phyloP scores from a whole-genome alignment of 768 basidiomycete species.

The Trichaptum fuscoviolaceum region DNA sequence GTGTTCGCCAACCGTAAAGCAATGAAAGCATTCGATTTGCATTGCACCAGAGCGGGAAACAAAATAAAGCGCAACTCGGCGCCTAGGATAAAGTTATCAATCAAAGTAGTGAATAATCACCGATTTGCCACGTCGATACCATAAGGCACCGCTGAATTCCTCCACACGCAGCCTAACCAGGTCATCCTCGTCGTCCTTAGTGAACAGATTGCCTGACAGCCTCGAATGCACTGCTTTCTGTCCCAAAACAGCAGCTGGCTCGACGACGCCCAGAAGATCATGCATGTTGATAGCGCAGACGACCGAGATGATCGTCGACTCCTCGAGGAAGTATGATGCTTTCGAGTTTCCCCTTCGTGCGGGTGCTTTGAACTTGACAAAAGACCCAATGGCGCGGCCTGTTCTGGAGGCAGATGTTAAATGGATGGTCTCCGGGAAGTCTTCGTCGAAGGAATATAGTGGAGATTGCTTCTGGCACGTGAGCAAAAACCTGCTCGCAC shows the following conservation, averaged over 20 bases:
- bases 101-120: not conserved
- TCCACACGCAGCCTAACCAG: not conserved
- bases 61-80: too few species aligned
- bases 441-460: not conserved
- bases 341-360: not conserved
- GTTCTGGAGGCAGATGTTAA: not conserved
- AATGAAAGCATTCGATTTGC: too few species aligned
- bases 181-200: not conserved
- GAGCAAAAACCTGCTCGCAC: not conserved
- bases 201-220: not conserved
- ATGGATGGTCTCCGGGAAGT: not conserved
- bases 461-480: not conserved
- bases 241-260: not conserved
- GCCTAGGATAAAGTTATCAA: not conserved
- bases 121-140: not conserved
- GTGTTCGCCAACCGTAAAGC: too few species aligned
- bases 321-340: not conserved
- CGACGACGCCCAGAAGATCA: not conserved
- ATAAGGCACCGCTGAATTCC: not conserved
- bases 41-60: too few species aligned
- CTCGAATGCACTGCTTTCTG: not conserved
- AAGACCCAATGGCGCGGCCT: not conserved
- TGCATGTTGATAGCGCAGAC: not conserved
- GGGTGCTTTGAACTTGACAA: not conserved
- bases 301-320: not conserved